phyloP scores from a whole-genome alignment of 306 rosid species.

The Betula pendula region DNA sequence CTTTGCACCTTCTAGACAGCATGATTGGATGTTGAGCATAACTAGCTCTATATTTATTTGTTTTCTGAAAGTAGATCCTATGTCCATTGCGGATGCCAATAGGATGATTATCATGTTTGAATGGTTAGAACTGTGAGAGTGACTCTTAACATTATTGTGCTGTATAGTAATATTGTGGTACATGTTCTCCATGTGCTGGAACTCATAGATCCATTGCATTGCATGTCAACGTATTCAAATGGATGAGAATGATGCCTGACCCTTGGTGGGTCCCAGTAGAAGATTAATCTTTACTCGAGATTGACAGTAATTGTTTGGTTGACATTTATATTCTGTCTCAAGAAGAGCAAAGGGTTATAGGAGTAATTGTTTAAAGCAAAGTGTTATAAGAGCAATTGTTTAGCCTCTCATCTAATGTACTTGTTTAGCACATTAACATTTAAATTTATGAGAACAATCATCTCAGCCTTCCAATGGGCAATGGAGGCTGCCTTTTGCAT shows the following conservation, averaged over 20 bases:
- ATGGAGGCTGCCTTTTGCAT: background rate
- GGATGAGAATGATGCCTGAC: background rate
- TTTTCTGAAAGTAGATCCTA: background rate
- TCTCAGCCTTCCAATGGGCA: background rate
- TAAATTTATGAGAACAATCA: background rate
- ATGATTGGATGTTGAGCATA: background rate
- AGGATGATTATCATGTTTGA: background rate
- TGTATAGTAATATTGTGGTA: background rate
- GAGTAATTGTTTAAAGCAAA: background rate
- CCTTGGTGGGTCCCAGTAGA: background rate
- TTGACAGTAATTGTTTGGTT: background rate
- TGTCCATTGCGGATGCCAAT: too few relatives aligned
- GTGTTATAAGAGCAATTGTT: background rate
- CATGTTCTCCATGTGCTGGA: background rate
- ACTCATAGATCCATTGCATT: background rate
- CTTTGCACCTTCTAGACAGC: constrained; percentile 5
- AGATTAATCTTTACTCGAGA: background rate
- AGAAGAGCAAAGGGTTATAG: background rate
- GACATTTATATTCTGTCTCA: background rate
- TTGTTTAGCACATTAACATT: background rate
- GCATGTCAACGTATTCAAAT: background rate
- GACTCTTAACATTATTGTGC: background rate
- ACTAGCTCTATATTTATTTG: constrained; percentile 12
- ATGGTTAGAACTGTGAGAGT: background rate
- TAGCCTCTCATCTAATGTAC: too few relatives aligned